A percentile compares a stretch with the other conserved stretches of the same genome.
Evolutionary conservation across 768 basidiomycete species (phyloP).

Genomic region (Harrya chromipes): DNA sequence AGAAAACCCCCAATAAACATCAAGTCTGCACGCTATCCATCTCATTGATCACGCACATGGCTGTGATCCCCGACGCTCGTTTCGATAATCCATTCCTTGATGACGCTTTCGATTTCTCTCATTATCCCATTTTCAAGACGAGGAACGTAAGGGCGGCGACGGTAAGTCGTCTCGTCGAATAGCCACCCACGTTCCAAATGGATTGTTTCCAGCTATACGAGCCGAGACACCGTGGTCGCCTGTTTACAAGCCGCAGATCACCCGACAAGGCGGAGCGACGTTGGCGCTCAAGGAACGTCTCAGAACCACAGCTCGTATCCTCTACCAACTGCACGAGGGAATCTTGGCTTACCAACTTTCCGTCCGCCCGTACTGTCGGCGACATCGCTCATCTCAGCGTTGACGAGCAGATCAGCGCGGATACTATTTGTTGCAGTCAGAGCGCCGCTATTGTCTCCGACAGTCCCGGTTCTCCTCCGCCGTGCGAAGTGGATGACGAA

Average conservation of each 20-base stretch:
- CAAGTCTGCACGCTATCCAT: background rate
- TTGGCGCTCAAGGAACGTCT: slow-evolving; percentile 16
- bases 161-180: slow-evolving; percentile 5
- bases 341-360: slow-evolving; percentile 15
- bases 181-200: background rate
- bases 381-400: slow-evolving; percentile 7
- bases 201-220: background rate
- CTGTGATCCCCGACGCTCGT: slow-evolving; percentile 17
- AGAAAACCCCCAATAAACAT: background rate
- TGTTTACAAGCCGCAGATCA: background rate
- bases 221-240: background rate
- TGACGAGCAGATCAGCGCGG: background rate
- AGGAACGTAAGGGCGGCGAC: background rate
- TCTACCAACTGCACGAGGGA: slow-evolving; percentile 17
- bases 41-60: background rate
- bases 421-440: background rate
- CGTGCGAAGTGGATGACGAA: background rate
- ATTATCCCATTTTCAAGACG: slow-evolving; percentile 7
- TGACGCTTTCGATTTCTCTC: slow-evolving; percentile 19
- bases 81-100: slow-evolving; percentile 20
- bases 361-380: slow-evolving; percentile 7
- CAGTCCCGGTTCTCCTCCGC: background rate
- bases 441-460: background rate
- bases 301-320: slow-evolving; percentile 21
- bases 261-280: background rate